Base-by-base conservation (phyloP, 805 yeast genomes). In the Ogataea nonfermentans region DNA sequence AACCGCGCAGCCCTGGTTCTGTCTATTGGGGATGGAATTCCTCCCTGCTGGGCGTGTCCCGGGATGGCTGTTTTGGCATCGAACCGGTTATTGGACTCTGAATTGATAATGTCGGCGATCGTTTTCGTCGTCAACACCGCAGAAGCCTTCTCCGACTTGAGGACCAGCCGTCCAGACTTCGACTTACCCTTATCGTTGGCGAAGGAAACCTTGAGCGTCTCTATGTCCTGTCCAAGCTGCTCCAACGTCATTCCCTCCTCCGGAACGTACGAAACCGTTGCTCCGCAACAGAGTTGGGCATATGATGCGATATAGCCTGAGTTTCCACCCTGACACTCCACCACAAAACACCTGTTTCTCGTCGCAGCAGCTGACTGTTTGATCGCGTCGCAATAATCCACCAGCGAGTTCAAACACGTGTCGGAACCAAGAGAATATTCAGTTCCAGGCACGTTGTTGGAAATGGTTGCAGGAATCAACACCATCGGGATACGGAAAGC, bases 381-480 rank as follows among this genome's bases (percentile, higher is more conserved):
- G 51, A 93, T 83, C 17, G 86, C 88, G 63, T 93, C 99, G 68
- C 98, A 91, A 71, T 93, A 93, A 42, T 84, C 80, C 47, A 89
- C 88, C 55, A 93, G 73, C 8, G 93, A 71, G 66, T 93, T 93
- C 71, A 93, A 70, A 71, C 99, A 95, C 9, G 99, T 93, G 62
- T 93, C 99, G 9, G 89, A 74, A 43, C 99, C 99, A 43, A 93
- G 67, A 0, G 97, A 89, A 65, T 89, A 89, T 65, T 93, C 97
- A 2, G 98, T 84, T 44, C 99, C 99, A n/a, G 99, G 99, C 35
- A 93, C 98, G 55, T 93, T 93, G 68, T 93, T 93, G 12, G 90
- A 82, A 37, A 84, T 75, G 10, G 91, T 84, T 24, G 91, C 87
- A 13, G 93, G 93, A 33, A 84, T 73, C 44, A 79, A 75, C 40